Evolutionary conservation across 2,329 filamentous ascomycete species (phyloP), one percentile per base, ranked within the genome.

Genomic region (Ascochyta fabae): DNA sequence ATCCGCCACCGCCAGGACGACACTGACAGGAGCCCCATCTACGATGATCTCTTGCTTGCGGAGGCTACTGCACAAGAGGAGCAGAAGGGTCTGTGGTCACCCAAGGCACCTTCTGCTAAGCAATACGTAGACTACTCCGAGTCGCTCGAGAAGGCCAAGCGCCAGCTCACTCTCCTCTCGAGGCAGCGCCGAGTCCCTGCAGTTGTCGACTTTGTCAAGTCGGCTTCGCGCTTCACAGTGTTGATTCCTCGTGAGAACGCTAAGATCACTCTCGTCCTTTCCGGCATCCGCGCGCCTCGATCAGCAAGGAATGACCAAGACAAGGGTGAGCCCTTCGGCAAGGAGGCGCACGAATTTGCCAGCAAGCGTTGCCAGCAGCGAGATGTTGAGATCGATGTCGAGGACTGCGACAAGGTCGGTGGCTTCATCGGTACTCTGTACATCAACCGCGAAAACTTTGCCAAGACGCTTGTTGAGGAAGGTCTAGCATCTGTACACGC

Each of bases 341-440:
- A 96, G 75, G 95, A 99, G 79, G 94, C 94, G 3, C 85, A 96
- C 60, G 94, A 99, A 46, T 88, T 98, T 65, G 93, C 94, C 44
- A 92, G 91, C 77, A 88, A 86, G 69, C 87, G 93, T 54, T 92
- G 90, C 79, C 90, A 92, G 81, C 95, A 99, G 80, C 88, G 95
- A 50, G 95, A 99, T 76, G 93, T 95, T 44, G 94, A 98, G 77
- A 91, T 99, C 55, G 93, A 99, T 68, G 89, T 99, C 19, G 88
- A 96, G 75, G 92, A 93, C 68, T 90, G 92, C 65, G 95, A 99
- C 83, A 98, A 97, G 82, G 88, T 95, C 24, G 95, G 95, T 68
- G 95, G 95, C 34, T 99, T 99, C 81, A 98, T 99, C 65, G 95
- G 95, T 51, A 91, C 92, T 13, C 83, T 99, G 23, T 97, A 92